phyloP scores from a whole-genome alignment of 768 basidiomycete genomes.

The Boletales sp. region DNA sequence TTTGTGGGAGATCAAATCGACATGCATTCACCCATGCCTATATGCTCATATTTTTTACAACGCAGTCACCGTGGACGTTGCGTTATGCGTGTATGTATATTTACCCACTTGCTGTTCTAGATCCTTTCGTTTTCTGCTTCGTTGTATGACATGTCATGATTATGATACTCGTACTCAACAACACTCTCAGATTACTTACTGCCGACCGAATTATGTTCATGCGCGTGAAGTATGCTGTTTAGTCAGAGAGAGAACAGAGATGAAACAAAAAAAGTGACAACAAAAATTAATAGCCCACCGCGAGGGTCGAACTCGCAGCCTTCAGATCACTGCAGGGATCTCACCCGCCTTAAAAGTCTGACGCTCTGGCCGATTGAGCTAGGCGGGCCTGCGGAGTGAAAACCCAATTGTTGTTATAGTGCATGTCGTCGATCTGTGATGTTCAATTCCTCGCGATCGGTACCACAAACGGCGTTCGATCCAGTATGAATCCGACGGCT shows the following conservation, averaged over 20 bases:
- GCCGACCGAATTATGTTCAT: constrained; percentile 10
- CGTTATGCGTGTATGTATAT: constrained; percentile 4
- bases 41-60: constrained; percentile 10
- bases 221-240: background rate
- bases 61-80: constrained; percentile 5
- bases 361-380: constrained; percentile 64
- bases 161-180: constrained; percentile 13
- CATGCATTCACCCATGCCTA: constrained; percentile 12
- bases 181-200: constrained; percentile 19
- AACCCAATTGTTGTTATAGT: background rate
- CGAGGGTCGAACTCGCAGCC: constrained; percentile 86
- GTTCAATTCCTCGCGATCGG: background rate
- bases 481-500: background rate
- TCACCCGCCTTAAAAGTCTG: constrained; percentile 44
- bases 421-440: too few relatives aligned
- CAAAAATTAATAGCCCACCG: constrained; percentile 58
- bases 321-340: constrained; percentile 50
- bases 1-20: constrained; percentile 16
- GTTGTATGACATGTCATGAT: constrained; percentile 4
- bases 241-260: background rate
- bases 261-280: background rate
- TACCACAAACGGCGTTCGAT: constrained; percentile 3
- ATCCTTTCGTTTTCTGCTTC: constrained; percentile 14
- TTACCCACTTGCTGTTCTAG: constrained; percentile 4
- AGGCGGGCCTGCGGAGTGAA: constrained; percentile 39